Evolutionary conservation across 2,329 filamentous ascomycete species (phyloP), one percentile per base, ranked within the genome.

Genomic region (Claviceps paspali): DNA sequence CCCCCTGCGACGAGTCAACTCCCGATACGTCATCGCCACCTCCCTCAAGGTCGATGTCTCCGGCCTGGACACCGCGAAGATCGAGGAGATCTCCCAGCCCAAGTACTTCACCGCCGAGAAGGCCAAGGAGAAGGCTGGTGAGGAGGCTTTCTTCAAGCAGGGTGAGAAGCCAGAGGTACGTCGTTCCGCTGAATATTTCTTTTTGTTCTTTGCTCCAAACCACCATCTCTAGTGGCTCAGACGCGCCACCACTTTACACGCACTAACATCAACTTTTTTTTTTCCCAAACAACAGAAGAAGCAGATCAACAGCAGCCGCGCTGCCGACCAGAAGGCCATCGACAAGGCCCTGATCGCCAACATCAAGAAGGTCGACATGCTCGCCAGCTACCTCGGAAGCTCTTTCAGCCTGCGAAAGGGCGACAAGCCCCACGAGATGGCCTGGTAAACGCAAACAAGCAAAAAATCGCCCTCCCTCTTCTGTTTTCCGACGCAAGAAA

Each of bases 71-170:
- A 57, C 82, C 59, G 80, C 82, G 64, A 98, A 96, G 82, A 77
- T 91, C 52, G 76, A 82, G 59, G 77, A 84, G 68, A 61, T 79
- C 54, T 70, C 76, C 49, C 67, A 76, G 60, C 74, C 64, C 57
- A 84, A 83, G 67, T 98, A 98, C 82, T 98, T 98, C 75, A 82
- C 83, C 60, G 81, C 82, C 62, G 91, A 96, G 67, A 94, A 94
- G 79, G 63, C 72, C 57, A 78, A 86, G 68, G 85, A 94, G 74
- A 94, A 95, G 82, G 81, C 83, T 56, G 79, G 80, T 57, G 88
- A 98, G 77, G 88, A 95, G 64, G 84, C 87, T 64, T 98, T 98
- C 79, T 95, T 96, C 81, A 87, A 91, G 79, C 86, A 95, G 76
- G 76, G 87, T 66, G 87, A 95, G 80, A 93, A 93, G 79, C 73